Conservation (phyloP, 306 rosid species). For the Cicer judaicum region DNA sequence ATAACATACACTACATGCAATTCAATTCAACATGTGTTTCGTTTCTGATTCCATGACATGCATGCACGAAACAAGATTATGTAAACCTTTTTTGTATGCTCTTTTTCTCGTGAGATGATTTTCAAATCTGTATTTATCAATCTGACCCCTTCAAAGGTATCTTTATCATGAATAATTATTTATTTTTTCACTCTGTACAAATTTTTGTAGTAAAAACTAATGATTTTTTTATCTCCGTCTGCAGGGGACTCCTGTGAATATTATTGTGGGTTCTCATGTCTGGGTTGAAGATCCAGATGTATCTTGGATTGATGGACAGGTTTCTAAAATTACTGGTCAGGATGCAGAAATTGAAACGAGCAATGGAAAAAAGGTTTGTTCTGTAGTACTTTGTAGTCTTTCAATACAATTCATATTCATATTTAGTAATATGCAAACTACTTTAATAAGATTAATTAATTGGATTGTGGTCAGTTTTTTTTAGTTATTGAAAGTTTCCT, state of each 20-base stretch:
- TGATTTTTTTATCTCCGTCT: conserved; percentile 36
- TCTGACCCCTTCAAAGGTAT: neutral
- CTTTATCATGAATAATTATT: neutral
- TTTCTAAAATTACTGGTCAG: conserved; percentile 71
- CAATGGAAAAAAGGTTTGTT: conserved; percentile 75
- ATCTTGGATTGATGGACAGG: conserved; percentile 84
- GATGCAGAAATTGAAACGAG: conserved; percentile 72
- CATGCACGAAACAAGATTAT: conserved; percentile 1
- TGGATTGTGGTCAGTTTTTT: conserved; percentile 20
- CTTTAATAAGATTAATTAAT: neutral
- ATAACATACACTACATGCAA: neutral
- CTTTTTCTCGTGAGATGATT: neutral
- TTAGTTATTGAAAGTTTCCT: conserved; percentile 10
- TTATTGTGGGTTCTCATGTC: conserved; percentile 89
- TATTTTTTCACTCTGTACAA: neutral
- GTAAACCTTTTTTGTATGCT: neutral
- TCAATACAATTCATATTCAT: neutral
- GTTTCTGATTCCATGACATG: neutral
- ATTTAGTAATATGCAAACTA: neutral
- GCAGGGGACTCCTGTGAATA: conserved; percentile 94
- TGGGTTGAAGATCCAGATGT: conserved; percentile 80
- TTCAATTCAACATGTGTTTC: neutral
- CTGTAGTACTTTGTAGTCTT: conserved; percentile 37
- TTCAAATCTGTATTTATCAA: neutral
- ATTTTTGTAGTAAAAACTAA: neutral